These are phyloP conservation scores for Chaetomium fimeti DNA, from an alignment of 495 filamentous ascomycete species.

Conservation along the genomic window DNA sequence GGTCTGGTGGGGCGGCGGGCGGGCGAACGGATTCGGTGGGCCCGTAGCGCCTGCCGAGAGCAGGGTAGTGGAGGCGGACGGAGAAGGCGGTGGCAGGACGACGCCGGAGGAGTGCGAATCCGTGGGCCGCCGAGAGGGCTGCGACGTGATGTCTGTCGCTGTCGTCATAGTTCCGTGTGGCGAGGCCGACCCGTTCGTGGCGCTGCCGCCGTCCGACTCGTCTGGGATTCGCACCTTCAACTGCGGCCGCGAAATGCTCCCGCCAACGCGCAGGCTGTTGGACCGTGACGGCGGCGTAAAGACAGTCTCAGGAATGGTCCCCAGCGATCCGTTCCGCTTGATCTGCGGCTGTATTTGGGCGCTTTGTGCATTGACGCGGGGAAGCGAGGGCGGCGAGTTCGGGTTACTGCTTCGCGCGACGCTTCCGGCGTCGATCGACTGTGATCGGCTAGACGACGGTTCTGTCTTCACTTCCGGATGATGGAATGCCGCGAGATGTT, in stretches of 20 bases:
- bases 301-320: constrained; percentile 54
- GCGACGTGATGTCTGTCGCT: constrained; percentile 50
- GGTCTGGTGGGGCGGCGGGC: constrained; percentile 66
- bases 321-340: constrained; percentile 52
- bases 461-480: constrained; percentile 48
- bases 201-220: constrained; percentile 80
- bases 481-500: constrained; percentile 69
- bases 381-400: constrained; percentile 53
- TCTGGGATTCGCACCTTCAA: constrained; percentile 93
- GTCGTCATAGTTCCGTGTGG: constrained; percentile 69
- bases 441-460: constrained; percentile 50
- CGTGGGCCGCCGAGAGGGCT: constrained; percentile 40
- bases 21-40: constrained; percentile 92
- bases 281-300: constrained; percentile 72
- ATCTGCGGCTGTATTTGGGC: constrained; percentile 41
- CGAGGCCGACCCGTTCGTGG: constrained; percentile 67
- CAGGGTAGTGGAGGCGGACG: constrained; percentile 76
- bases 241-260: constrained; percentile 66
- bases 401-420: constrained; percentile 47
- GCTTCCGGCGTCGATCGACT: constrained; percentile 62
- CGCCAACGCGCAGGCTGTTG: constrained; percentile 61
- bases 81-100: constrained; percentile 90
- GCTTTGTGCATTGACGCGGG: constrained; percentile 46
- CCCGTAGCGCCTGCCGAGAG: constrained; percentile 89
- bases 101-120: constrained; percentile 62